Evolutionary conservation across 805 yeast species (phyloP), one percentile per base, ranked within the genome.

Genomic region (Kodamaea leandrae): DNA sequence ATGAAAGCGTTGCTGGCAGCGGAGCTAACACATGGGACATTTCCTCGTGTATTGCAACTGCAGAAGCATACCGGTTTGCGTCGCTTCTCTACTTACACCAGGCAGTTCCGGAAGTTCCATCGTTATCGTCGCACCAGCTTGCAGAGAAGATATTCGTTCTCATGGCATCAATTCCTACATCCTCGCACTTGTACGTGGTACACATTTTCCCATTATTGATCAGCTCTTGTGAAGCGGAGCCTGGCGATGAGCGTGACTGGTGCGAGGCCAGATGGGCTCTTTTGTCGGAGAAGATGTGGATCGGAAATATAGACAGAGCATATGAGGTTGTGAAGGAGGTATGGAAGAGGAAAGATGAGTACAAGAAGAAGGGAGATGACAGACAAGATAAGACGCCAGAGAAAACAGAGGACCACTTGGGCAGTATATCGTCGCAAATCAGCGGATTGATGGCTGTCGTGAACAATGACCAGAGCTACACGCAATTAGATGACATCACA

Each of bases 321-420:
- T 64, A 77, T 41, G 86, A 82, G 49, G 84, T 82, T 8, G 82
- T 82, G 25, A 76, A 78, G 45, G 89, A 82, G 54, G 86, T 81
- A 7, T 82, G 89, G 89, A 63, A 73, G 27, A 58, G 88, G 16
- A 78, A 78, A 43, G 84, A 81, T 51, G 67, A 71, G 17, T 51
- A 61, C 43, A 19, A 43, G 19, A 44, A 55, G 42, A 56, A 58
- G 34, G 57, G 61, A 29, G 50, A 53, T 9, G 46, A 20, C 23
- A 20, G 26, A 9, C 37, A 26, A 3, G 46, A 36, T 10, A 46
- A 41, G 14, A 5, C 15, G 17, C 46, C 49, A 8, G 51, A 41
- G 12, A 54, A 50, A 27, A 55, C n/a, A n/a, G n/a, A 48, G 42
- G 44, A 26, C 49, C 55, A 44, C 46, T 42, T 50, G 29, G 48